Evolutionary conservation across 2,329 filamentous ascomycete genomes (phyloP), one percentile per base, ranked within the genome.

Genomic region (Xylaria arbuscula): DNA sequence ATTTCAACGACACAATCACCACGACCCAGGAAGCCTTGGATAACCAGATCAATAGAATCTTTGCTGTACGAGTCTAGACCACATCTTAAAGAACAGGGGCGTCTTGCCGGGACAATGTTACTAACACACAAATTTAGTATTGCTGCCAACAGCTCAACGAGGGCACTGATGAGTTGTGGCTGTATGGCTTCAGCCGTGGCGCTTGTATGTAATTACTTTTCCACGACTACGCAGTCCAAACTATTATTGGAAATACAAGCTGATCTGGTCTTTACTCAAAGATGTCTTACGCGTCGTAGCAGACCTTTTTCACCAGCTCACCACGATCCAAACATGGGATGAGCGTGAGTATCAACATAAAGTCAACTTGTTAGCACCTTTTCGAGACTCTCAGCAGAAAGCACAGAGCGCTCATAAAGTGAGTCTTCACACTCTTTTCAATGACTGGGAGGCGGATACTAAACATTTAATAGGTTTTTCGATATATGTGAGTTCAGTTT

Each of bases 181-280:
- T 83, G 8, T 82, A 79, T 48, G 81, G 80, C 10, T 80, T 80
- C 67, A 79, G 79, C 38, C 76, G 80, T 51, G 81, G 81, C 17
- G 80, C 80, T 1, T 82, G 73, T 73, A 71, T 36, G 70, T 70
- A 56, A 51, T 22, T 7, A 15, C n/a, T 55, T 50, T 57, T 48
- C 17, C 45, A 19, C 36, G 19, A 24, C 22, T 59, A 45, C 54
- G 40, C 19, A 38, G 22, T 15, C 17, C 40, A 48, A 53, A 50
- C 8, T 40, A 7, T 13, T 19, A 45, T 45, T 22, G n/a, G 24
- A 19, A 24, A 58, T 17, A 8, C 8, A 55, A 70, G 48, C 70
- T 69, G 51, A 71, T 15, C 4, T 32, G 42, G 3, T 42, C n/a
- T 8, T 47, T 53, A 15, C 22, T 45, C 5, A 56, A 38, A 72